Evolutionary conservation across 371 early-diverging fungal species (phyloP), one percentile per base, ranked within the genome.

Genomic region (Mortierella sp.): DNA sequence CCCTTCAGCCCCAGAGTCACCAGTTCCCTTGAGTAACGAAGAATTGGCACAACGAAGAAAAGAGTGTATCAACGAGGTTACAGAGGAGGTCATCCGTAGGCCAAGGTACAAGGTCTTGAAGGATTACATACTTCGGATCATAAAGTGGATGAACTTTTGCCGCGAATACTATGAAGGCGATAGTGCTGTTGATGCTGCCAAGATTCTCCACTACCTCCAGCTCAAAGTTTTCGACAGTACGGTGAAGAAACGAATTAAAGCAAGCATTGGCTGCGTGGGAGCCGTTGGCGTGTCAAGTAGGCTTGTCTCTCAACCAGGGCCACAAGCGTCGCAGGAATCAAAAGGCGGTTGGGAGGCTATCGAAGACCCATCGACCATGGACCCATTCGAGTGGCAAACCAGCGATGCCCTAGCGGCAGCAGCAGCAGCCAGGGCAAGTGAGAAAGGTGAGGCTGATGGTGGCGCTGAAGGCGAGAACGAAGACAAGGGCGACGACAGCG

Each of bases 151-250:
- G 37, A 37, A n/a, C 23, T 44, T 43, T 23, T 58, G 58, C 37
- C 21, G 14, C 21, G 11, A 9, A 5, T 19, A 37, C 21, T 30
- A 57, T 18, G n/a, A 12, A 14, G 37, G 58, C 44, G 58, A 58
- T 37, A 19, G 37, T 37, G 37, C 21, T 25, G 58, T 44, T 30
- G 37, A 44, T 44, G 58, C 37, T 4, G 44, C 37, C 37, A 44
- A 58, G 58, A 58, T 43, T 21, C 58, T 58, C 14, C 43, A 25
- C 44, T 58, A 43, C 58, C 37, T 43, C 44, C 15, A 9, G 44
- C 44, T 44, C 59, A 5, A 15, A 2, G 25, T 58, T 14, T 58
- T 58, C n/a, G 44, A 58, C 44, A 58, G 45, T 21, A 44, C 2
- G 15, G 59, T 58, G 44, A 58, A 58, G 59, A 58, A 23, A 44